A percentile compares a stretch with the other conserved stretches of the same genome.
Evolutionary conservation across 2,329 filamentous ascomycete species (phyloP).

Genomic region (Akanthomyces lecanii): DNA sequence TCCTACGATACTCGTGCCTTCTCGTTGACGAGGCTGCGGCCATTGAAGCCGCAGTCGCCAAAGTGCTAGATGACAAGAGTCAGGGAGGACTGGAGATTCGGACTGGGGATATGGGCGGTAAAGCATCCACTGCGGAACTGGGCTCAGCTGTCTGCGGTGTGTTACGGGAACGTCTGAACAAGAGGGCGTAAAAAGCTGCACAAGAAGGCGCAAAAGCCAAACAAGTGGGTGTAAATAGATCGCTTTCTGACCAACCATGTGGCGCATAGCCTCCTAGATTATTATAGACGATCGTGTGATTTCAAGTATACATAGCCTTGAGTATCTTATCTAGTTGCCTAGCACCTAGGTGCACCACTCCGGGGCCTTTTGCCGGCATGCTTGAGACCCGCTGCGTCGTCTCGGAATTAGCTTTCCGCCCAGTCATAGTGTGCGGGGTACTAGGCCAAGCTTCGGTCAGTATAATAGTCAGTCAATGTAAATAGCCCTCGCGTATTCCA

Average conservation of each 20-base stretch:
- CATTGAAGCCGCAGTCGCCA: constrained; percentile 61
- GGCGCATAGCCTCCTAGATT: no score
- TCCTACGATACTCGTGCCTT: constrained; percentile 68
- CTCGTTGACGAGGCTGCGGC: constrained; percentile 57
- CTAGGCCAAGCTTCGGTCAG: no score
- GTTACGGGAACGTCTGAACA: not conserved
- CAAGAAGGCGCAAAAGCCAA: no score
- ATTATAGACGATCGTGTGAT: no score
- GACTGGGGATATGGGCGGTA: constrained; percentile 64
- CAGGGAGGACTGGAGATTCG: constrained; percentile 44
- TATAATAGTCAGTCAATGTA: not conserved
- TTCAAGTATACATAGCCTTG: no score
- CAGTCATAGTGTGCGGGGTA: no score
- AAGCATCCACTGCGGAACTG: constrained; percentile 58
- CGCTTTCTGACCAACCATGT: no score
- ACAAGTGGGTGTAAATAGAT: not conserved
- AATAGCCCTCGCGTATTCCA: not conserved
- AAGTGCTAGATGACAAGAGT: constrained; percentile 54
- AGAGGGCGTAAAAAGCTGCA: not conserved
- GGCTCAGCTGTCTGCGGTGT: constrained; percentile 51
- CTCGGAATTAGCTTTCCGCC: no score
- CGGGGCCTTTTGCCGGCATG: no score
- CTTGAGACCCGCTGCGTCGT: no score
- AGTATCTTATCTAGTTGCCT: no score
- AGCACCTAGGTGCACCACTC: no score